Base-by-base conservation (phyloP, 2,329 filamentous ascomycete species). In the Amylocarpus encephaloides region DNA sequence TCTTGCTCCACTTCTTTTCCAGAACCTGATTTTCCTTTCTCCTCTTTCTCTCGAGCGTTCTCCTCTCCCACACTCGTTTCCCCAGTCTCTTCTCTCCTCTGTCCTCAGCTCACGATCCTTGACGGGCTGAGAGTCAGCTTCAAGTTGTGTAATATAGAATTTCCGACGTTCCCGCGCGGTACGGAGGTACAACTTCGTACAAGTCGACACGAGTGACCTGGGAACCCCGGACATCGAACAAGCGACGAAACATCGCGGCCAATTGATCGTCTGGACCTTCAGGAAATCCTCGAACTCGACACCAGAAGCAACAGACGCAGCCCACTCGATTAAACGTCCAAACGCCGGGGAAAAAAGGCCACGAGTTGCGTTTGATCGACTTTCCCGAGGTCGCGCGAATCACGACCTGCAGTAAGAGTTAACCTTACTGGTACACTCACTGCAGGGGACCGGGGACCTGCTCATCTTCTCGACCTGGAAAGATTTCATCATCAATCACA, bases 261-360 rank as follows among this genome's bases (percentile, higher is more conserved):
- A 39, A 47, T 47, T 47, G 36, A 47, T 47, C 15, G 15, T 19
- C 45, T 40, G n/a, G 15, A 41, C 12, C 26, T 47, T 19, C 19
- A 13, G 16, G 16, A 35, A 26, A 16, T 26, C 36, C 22, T 40
- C 33, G 34, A 40, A 13, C 38, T 19, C 38, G 4, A 5, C 38
- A 19, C 6, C 30, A 44, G 22, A 26, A 26, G 13, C 38, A 19
- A 40, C 30, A 44, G 22, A 26, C 26, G 42, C 42, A 35, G 36
- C 19, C 33, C 19, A 29, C 18, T 36, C 35, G 19, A 36, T 33
- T n/a, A 13, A 6, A 43, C 12, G 15, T 12, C 13, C 15, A 43
- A 54, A 40, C 35, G 38, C 35, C 29, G 48, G 49, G 49, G 45
- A 45, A 41, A 45, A 7, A 45, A 54, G 50, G 44, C 45, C 50